phyloP scores from a whole-genome alignment of 176 grass and related monocot species.

The Zea luxurians region DNA sequence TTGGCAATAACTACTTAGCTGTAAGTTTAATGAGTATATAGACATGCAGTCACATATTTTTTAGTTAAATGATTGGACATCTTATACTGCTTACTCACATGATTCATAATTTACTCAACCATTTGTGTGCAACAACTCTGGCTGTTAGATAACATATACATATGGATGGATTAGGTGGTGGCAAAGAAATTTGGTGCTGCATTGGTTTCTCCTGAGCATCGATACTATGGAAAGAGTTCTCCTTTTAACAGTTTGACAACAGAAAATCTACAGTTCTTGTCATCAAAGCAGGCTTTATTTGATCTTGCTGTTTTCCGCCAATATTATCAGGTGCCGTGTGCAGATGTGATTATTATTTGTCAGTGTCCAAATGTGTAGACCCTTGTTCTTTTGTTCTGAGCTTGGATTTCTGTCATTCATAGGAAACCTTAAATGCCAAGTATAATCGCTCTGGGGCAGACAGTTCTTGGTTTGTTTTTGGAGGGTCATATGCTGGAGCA shows the following conservation, averaged over 20 bases:
- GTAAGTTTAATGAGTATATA: conserved; percentile 56
- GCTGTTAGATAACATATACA: conserved; percentile 26
- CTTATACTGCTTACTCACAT: conserved; percentile 6
- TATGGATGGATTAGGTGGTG: conserved; percentile 62
- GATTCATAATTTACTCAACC: background rate
- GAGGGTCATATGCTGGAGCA: conserved; percentile 87
- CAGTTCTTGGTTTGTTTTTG: conserved; percentile 93
- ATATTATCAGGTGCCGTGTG: conserved; percentile 70
- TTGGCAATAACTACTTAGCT: conserved; percentile 77
- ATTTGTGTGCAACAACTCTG: background rate
- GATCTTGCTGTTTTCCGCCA: conserved; percentile 94
- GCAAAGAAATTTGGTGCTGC: conserved; percentile 96
- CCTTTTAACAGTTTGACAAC: conserved; percentile 81
- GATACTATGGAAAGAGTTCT: conserved; percentile 97
- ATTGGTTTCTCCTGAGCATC: conserved; percentile 90
- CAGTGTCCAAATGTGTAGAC: conserved; percentile 6
- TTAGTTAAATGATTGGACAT: background rate
- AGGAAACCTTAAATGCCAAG: conserved; percentile 83
- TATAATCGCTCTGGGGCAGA: conserved; percentile 68
- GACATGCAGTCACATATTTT: background rate
- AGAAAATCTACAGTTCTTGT: conserved; percentile 79
- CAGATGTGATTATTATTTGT: background rate
- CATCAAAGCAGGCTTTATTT: conserved; percentile 96
- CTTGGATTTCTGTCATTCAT: conserved; percentile 42
- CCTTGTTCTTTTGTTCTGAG: conserved; percentile 30